Evolutionary conservation across 805 yeast genomes (phyloP), one percentile per base, ranked within the genome.

Genomic region (Saccharomyces kudriavzevii): DNA sequence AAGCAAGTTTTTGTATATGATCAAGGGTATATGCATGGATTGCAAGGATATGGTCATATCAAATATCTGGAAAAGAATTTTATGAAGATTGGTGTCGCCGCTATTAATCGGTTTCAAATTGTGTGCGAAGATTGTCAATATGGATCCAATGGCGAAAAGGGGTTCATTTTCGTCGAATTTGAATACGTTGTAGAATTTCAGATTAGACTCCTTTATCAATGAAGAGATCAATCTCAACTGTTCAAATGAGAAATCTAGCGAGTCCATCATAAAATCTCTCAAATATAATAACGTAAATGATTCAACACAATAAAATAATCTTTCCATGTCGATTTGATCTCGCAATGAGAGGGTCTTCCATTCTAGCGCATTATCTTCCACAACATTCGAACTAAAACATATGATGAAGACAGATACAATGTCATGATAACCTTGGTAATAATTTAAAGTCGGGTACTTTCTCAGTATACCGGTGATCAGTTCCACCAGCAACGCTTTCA

Each of bases 341-440:
- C 22, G 28, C 30, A 45, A 45, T 5, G 22, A 26, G 29, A n/a
- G 20, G 9, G 10, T 57, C 56, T 17, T 24, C 20, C 11, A 10
- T 17, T 9, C 43, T 24, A 35, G 4, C 9, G 13, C 43, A 4
- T 35, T 35, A 11, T 35, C 43, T 35, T 35, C 24, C 2, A 9
- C 4, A 3, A 35, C 24, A 2, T 35, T 4, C 45, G 55, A 56
- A 9, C 54, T 67, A 54, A 82, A 80, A 1, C 85, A 79, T 17
- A 85, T 64, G 4, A 87, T 70, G 5, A 87, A 73, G 4, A 87
- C 77, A 40, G 87, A 77, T 1, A 89, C 90, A 22, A 94, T 74
- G 62, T 94, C 98, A 68, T 92, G 98, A 67, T 79, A 89, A 0
- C 99, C 99, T 70, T 92, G 99, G 67, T 90, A 92, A 68, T 92